Evolutionary conservation across 2,329 filamentous ascomycete species (phyloP).

Genomic region (Cucurbitaria berberidis): DNA sequence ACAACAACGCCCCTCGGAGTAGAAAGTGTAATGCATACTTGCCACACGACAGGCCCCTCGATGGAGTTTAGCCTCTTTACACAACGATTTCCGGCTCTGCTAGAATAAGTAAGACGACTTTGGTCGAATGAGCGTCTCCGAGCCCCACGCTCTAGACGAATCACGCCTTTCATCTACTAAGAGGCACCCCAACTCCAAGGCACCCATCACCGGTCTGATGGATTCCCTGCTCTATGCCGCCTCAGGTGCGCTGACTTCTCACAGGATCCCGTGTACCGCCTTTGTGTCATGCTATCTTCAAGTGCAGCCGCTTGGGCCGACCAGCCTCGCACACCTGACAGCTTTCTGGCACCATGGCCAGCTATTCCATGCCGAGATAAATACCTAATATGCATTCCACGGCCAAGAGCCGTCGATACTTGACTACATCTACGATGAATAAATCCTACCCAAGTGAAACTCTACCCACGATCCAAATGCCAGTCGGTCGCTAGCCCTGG

Average conservation of each 20-base stretch:
- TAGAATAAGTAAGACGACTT: constrained; percentile 33
- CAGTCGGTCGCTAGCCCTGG: constrained; percentile 14
- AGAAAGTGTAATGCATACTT: constrained; percentile 13
- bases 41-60: constrained; percentile 15
- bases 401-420: constrained; percentile 9
- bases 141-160: constrained; percentile 16
- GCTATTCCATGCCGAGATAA: constrained; percentile 1
- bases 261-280: background rate
- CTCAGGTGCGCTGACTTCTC: constrained; percentile 20
- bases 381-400: constrained; percentile 3
- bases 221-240: constrained; percentile 29
- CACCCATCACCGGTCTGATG: constrained; percentile 33
- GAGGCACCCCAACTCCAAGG: constrained; percentile 31
- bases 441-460: constrained; percentile 15
- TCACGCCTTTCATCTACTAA: constrained; percentile 17
- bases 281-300: constrained; percentile 36
- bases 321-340: constrained; percentile 18
- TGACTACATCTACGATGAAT: constrained; percentile 7
- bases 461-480: constrained; percentile 14
- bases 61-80: constrained; percentile 38
- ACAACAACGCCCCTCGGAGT: constrained; percentile 3
- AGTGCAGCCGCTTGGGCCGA: constrained; percentile 31
- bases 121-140: constrained; percentile 9
- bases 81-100: constrained; percentile 15
- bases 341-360: constrained; percentile 20